Percentiles rank a stretch among this genome's conserved stretches.
Evolutionary conservation across 495 filamentous ascomycete genomes (phyloP).

Genomic region (Podospora pseudocomata): DNA sequence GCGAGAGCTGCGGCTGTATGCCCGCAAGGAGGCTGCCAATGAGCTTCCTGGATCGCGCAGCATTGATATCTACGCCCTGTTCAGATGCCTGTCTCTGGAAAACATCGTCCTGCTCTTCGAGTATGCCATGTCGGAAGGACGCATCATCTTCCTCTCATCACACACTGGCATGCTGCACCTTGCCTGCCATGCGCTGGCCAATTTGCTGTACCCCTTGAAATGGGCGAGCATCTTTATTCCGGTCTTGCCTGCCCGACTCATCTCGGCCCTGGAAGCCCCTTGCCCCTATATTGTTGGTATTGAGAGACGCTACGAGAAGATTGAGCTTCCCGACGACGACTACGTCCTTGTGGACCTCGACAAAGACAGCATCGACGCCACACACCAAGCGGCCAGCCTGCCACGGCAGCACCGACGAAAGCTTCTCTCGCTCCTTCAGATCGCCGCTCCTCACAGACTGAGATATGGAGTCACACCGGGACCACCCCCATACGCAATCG

Average conservation of each 20-base stretch:
- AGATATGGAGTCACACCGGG: slow-evolving; percentile 81
- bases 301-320: slow-evolving; percentile 86
- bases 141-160: slow-evolving; percentile 93
- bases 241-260: slow-evolving; percentile 77
- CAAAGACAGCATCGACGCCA: slow-evolving; percentile 80
- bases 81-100: slow-evolving; percentile 79
- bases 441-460: slow-evolving; percentile 85
- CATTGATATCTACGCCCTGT: slow-evolving; percentile 90
- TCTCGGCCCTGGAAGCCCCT: slow-evolving; percentile 88
- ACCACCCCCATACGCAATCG: slow-evolving; percentile 89
- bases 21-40: slow-evolving; percentile 87
- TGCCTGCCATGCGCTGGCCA: slow-evolving; percentile 75
- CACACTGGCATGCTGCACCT: slow-evolving; percentile 96
- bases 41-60: slow-evolving; percentile 90
- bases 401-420: slow-evolving; percentile 89
- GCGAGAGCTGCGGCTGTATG: slow-evolving; percentile 85
- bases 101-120: slow-evolving; percentile 93
- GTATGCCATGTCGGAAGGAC: slow-evolving; percentile 86
- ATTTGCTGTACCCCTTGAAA: slow-evolving; percentile 81
- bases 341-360: slow-evolving; percentile 94
- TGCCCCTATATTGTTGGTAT: slow-evolving; percentile 97
- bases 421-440: slow-evolving; percentile 78
- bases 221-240: slow-evolving; percentile 95
- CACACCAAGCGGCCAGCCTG: slow-evolving; percentile 64
- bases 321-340: slow-evolving; percentile 92